Base-by-base conservation (phyloP, 768 basidiomycete genomes). In the Boletus rubropictus region DNA sequence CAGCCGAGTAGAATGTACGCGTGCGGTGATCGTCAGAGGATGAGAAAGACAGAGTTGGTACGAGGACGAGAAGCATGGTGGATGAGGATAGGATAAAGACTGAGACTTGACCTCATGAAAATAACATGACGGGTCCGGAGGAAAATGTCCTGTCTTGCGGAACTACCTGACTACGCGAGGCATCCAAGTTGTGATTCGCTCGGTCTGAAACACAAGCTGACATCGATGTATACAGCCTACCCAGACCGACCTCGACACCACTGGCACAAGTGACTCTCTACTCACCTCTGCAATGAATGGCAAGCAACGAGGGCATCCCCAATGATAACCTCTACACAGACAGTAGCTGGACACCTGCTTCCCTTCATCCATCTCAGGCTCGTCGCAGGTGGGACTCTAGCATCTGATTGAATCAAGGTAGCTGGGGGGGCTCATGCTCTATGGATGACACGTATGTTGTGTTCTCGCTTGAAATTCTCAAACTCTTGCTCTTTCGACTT, bases 401-500 rank as follows among this genome's bases (percentile, higher is more conserved):
- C 27, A 18, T 42, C 37, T 25, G 34, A 41, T 21, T 6, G 18
- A 21, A 35, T 45, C 43, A 34, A 39, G 20, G 18, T 29, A 45
- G 34, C 55, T 36, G 9, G 57, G 37, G 34, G 27, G 35, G 7
- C 32, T 59, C 48, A 67, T 49, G 62, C 42, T 52, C 57, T 68
- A 31, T 62, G 53, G 20, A 80, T 77, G 15, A 82, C 77, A 27
- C 86, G 80, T 54, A 89, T 85, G 51, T 80, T 80, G 63, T 88
- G 82, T 45, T 90, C 85, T 57, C 71, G 73, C 63, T 87, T 89
- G 71, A 91, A 89, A 22, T 69, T 66, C 57, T 89, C 85, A 52
- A 91, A 84, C 49, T 90, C 89, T 50, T 80, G 76, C 58, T 92
- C 94, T 67, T 89, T 93, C 42, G 76, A 70, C 69, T 89, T 91